A percentile compares a stretch with the other conserved stretches of the same genome.
phyloP scores from a whole-genome alignment of 1,284 basidiomycete genomes.

The Cryptococcus jaspeensis region DNA sequence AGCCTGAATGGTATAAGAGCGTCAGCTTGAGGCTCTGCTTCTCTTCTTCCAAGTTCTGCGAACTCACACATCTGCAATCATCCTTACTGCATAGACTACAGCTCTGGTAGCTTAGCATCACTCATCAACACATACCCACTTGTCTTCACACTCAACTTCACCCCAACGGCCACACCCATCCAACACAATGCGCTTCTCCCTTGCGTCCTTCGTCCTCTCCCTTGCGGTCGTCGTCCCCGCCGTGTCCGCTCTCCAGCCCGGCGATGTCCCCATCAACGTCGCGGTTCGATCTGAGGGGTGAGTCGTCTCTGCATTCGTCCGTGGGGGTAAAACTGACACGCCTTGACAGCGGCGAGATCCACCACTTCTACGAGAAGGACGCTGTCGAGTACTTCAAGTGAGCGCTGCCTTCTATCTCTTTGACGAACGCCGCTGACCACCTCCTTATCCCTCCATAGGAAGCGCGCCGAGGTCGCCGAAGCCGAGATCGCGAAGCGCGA shows the following conservation, averaged over 20 bases:
- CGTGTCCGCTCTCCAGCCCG: constrained; percentile 9
- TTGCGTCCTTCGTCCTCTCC: constrained; percentile 2
- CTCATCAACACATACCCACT: not conserved
- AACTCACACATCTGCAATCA: no score
- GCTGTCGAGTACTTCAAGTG: constrained; percentile 12
- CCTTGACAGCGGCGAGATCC: constrained; percentile 4
- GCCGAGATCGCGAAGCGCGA: constrained; percentile 4
- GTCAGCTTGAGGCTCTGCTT: no score
- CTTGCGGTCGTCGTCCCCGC: constrained; percentile 5
- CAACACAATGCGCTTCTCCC: constrained; percentile 8
- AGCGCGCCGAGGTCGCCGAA: constrained; percentile 6
- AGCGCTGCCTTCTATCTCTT: not conserved
- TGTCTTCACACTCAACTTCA: not conserved
- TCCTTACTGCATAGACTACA: not conserved
- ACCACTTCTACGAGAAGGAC: constrained; percentile 18
- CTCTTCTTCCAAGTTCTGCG: no score
- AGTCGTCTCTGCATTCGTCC: not conserved
- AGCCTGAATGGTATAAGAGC: no score
- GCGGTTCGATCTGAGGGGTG: constrained; percentile 15
- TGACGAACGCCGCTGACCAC: no score
- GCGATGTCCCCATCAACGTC: constrained; percentile 17
- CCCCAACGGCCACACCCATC: not conserved
- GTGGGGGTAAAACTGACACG: not conserved
- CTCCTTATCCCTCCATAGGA: not conserved
- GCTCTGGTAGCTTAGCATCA: not conserved